These are phyloP conservation scores for Aureobasidium zeae DNA, from an alignment of 2,329 filamentous ascomycete species.

Conservation along the genomic window DNA sequence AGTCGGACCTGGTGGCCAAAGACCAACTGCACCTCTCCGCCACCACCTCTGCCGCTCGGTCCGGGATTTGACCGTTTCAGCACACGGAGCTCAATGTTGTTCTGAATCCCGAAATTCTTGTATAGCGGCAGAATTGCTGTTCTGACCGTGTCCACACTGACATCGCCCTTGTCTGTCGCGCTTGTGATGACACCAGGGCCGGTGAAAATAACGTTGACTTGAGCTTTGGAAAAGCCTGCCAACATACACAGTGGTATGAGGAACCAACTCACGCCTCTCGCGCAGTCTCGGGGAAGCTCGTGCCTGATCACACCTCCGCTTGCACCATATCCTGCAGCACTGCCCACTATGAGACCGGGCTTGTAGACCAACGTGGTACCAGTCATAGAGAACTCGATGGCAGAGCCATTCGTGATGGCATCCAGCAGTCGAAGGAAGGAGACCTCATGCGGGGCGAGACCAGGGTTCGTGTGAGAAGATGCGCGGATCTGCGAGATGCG, in stretches of 20 bases:
- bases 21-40: constrained; percentile 83
- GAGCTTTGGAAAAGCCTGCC: constrained; percentile 84
- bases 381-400: constrained; percentile 92
- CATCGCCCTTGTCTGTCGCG: constrained; percentile 72
- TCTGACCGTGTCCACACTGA: constrained; percentile 86
- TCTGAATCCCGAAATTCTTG: constrained; percentile 79
- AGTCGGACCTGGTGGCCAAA: constrained; percentile 90
- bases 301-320: constrained; percentile 69
- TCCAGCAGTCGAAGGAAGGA: constrained; percentile 94
- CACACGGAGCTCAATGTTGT: constrained; percentile 76
- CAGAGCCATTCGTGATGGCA: constrained; percentile 85
- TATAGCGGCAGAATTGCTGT: constrained; percentile 87
- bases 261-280: constrained; percentile 82
- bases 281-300: constrained; percentile 65
- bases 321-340: constrained; percentile 64
- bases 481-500: constrained; percentile 92
- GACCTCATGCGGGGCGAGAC: constrained; percentile 84
- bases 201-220: constrained; percentile 81
- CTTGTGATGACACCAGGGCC: constrained; percentile 90
- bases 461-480: constrained; percentile 74
- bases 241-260: constrained; percentile 80
- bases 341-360: constrained; percentile 84
- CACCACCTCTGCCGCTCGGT: constrained; percentile 65
- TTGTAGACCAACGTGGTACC: constrained; percentile 89
- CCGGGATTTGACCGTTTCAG: constrained; percentile 71